Percentiles rank a stretch among this genome's conserved stretches.
phyloP scores from a whole-genome alignment of 1,284 basidiomycete species.

The Chondrostereum purpureum region DNA sequence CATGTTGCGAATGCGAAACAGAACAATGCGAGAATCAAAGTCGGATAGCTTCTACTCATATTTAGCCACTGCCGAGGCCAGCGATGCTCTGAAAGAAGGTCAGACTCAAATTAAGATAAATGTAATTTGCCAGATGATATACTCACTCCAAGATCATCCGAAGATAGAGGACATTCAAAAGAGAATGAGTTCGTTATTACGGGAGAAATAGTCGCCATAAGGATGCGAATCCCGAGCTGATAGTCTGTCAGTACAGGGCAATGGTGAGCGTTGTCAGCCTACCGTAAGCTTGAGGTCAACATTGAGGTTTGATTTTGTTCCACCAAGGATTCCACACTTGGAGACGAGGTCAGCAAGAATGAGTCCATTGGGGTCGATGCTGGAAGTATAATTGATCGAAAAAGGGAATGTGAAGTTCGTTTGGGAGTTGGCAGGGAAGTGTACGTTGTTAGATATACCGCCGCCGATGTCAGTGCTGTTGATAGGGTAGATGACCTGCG shows the following conservation, averaged over 20 bases:
- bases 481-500: conserved; percentile 72
- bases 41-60: no score
- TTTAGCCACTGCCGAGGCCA: background rate
- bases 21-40: no score
- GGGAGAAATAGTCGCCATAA: conserved; percentile 65
- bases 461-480: conserved; percentile 64
- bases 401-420: conserved; percentile 84
- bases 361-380: conserved; percentile 47
- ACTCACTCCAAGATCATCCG: conserved; percentile 30
- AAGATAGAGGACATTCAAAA: conserved; percentile 61
- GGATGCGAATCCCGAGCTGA: conserved; percentile 56
- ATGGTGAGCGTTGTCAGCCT: conserved; percentile 9
- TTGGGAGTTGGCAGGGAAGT: conserved; percentile 39
- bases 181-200: conserved; percentile 59
- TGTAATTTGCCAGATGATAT: background rate
- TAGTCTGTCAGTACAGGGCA: conserved; percentile 1
- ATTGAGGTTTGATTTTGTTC: conserved; percentile 44
- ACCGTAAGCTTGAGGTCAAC: conserved; percentile 71
- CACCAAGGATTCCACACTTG: conserved; percentile 61
- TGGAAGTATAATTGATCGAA: conserved; percentile 60
- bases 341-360: conserved; percentile 61
- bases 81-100: background rate
- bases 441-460: conserved; percentile 52
- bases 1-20: no score
- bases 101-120: background rate